These are phyloP conservation scores for Schizophyllum commune DNA, from an alignment of 1,284 basidiomycete species.

Conservation along the genomic window DNA sequence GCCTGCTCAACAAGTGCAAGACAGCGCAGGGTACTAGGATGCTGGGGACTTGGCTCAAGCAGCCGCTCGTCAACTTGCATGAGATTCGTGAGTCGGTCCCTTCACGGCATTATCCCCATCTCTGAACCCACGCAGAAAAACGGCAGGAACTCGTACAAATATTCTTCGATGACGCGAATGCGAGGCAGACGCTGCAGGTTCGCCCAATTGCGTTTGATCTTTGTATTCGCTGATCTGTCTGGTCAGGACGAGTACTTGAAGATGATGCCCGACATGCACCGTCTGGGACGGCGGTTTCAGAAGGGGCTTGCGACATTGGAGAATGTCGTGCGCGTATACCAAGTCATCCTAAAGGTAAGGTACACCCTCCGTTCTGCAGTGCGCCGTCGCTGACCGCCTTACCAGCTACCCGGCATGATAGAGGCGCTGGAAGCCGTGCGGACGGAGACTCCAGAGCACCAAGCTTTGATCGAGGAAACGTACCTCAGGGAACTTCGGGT, in stretches of 20 bases:
- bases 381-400: not conserved
- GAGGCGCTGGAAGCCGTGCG: slow-evolving; percentile 50
- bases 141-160: slow-evolving; percentile 84
- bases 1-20: slow-evolving; percentile 92
- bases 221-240: slow-evolving; percentile 3
- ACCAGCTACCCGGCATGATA: slow-evolving; percentile 72
- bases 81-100: slow-evolving; percentile 68
- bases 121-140: slow-evolving; percentile 42
- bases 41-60: slow-evolving; percentile 92
- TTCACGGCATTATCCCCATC: slow-evolving; percentile 1
- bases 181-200: slow-evolving; percentile 70
- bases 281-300: slow-evolving; percentile 91
- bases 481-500: slow-evolving; percentile 36
- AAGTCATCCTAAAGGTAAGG: slow-evolving; percentile 60
- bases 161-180: slow-evolving; percentile 75
- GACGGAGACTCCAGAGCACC: slow-evolving; percentile 38
- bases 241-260: slow-evolving; percentile 79
- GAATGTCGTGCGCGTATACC: slow-evolving; percentile 95
- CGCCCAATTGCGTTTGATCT: slow-evolving; percentile 4
- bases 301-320: slow-evolving; percentile 81
- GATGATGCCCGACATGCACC: slow-evolving; percentile 90
- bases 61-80: slow-evolving; percentile 91
- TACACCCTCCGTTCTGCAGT: not conserved
- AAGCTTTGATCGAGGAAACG: slow-evolving; percentile 54
- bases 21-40: slow-evolving; percentile 93